These are phyloP conservation scores for Clavispora phyllophila DNA, from an alignment of 805 yeast species.

Conservation along the genomic window DNA sequence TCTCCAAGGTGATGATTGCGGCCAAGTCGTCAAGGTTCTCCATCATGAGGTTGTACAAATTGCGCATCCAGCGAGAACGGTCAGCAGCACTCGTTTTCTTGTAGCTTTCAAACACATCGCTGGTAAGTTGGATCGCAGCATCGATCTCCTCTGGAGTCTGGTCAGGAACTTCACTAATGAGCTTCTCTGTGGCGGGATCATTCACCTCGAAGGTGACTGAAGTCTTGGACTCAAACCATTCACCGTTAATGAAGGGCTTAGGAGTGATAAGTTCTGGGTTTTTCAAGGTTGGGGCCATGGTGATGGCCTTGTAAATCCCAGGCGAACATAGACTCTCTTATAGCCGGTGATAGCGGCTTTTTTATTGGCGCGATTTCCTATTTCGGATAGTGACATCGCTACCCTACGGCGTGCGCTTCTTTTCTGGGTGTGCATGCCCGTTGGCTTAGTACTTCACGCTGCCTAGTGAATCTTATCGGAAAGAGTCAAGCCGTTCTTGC, in stretches of 20 bases:
- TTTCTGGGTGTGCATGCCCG: not conserved
- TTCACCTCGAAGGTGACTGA: conserved; percentile 31
- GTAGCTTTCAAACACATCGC: conserved; percentile 40
- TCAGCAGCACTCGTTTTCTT: conserved; percentile 46
- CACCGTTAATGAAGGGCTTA: conserved; percentile 35
- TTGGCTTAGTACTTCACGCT: not conserved
- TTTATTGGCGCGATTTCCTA: not conserved
- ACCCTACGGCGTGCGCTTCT: not conserved
- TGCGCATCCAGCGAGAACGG: conserved; percentile 48
- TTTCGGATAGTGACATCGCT: not conserved
- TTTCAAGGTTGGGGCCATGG: conserved; percentile 20
- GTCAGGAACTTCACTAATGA: conserved; percentile 37
- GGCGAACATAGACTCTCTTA: not conserved
- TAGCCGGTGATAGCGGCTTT: not conserved
- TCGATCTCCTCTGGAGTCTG: conserved; percentile 40
- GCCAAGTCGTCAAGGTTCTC: conserved; percentile 57
- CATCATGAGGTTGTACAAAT: conserved; percentile 44
- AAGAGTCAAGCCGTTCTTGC: not conserved
- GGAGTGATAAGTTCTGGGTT: conserved; percentile 30
- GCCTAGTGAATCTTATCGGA: too few species aligned
- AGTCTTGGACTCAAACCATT: conserved; percentile 35
- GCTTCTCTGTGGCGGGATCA: conserved; percentile 38
- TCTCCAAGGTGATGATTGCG: conserved; percentile 52
- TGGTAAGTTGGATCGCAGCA: conserved; percentile 44
- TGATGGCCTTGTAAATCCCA: not conserved